A percentile compares a stretch with the other conserved stretches of the same genome.
Conservation (phyloP, 1,284 basidiomycete genomes). For the Apiotrichum veenhuisii region DNA sequence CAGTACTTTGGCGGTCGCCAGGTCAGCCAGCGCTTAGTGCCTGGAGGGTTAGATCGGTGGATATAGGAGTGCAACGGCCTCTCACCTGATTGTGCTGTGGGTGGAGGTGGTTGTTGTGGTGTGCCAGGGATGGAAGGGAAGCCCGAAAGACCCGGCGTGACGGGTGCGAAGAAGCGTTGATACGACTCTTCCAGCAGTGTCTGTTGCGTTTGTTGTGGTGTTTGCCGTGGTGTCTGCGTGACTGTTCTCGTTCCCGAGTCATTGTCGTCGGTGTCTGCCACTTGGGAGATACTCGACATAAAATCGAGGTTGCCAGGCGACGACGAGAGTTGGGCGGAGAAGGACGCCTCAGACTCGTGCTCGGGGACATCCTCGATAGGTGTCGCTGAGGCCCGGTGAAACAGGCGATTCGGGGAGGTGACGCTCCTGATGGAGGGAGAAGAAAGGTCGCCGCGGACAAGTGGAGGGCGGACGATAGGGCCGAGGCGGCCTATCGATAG, state of each 20-base stretch:
- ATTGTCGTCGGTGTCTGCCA: neutral
- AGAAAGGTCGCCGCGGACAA: neutral
- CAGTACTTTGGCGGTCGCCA: neutral
- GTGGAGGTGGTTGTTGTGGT: neutral
- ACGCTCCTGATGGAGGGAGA: neutral
- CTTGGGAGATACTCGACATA: neutral
- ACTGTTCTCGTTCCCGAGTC: neutral
- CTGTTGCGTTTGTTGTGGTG: neutral
- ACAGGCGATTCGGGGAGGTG: neutral
- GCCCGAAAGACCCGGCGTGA: neutral
- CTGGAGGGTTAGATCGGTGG: neutral
- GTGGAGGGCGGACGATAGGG: neutral
- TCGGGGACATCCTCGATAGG: neutral
- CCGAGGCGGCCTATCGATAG: neutral
- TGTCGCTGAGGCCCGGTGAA: neutral
- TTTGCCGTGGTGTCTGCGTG: neutral
- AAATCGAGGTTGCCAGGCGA: conserved; percentile 2
- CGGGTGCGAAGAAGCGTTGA: conserved; percentile 1
- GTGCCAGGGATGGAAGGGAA: neutral
- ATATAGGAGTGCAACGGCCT: neutral
- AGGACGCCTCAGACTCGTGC: conserved; percentile 1
- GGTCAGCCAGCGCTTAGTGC: neutral
- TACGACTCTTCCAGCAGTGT: conserved; percentile 2
- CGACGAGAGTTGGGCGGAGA: neutral
- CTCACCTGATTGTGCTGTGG: neutral